Conservation (phyloP, 345 rosid genomes). For the Cochlearia excelsa region DNA sequence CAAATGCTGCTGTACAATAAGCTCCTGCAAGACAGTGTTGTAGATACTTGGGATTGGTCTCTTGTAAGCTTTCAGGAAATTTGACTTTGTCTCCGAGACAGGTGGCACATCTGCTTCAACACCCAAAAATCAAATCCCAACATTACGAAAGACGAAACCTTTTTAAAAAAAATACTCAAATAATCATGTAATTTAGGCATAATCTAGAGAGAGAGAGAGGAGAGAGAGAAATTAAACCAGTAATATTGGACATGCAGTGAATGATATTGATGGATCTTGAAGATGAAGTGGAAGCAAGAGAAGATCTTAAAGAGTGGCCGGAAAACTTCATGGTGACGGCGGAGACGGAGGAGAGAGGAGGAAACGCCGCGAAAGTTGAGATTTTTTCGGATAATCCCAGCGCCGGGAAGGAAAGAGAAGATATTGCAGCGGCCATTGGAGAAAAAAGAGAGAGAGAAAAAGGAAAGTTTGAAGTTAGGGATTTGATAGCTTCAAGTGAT, state of each 20-base stretch:
- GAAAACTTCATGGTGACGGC: constrained; percentile 40
- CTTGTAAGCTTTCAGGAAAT: constrained; percentile 74
- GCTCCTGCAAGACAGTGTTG: constrained; percentile 79
- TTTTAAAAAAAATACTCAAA: background rate
- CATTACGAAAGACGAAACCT: too few relatives aligned
- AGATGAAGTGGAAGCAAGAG: constrained; percentile 38
- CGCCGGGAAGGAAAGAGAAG: constrained; percentile 70
- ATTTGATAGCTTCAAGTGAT: constrained; percentile 14
- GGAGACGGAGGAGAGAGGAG: constrained; percentile 42
- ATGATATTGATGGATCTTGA: constrained; percentile 40
- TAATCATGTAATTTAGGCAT: background rate
- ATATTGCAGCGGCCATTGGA: constrained; percentile 62
- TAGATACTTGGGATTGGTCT: constrained; percentile 93
- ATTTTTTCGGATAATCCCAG: constrained; percentile 48
- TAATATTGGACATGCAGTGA: constrained; percentile 59
- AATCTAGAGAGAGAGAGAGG: background rate
- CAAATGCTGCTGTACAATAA: constrained; percentile 96
- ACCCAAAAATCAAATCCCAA: too few relatives aligned
- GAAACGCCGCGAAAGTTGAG: constrained; percentile 36
- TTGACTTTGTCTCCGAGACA: constrained; percentile 79
- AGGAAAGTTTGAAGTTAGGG: background rate
- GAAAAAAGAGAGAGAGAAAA: background rate
- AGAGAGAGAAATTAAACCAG: constrained; percentile 43
- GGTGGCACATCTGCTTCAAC: constrained; percentile 64
- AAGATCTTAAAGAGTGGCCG: constrained; percentile 35